A percentile compares a stretch with the other conserved stretches of the same genome.
Conservation (phyloP, 108 stramenopile genomes). For the Parmales sp. region DNA sequence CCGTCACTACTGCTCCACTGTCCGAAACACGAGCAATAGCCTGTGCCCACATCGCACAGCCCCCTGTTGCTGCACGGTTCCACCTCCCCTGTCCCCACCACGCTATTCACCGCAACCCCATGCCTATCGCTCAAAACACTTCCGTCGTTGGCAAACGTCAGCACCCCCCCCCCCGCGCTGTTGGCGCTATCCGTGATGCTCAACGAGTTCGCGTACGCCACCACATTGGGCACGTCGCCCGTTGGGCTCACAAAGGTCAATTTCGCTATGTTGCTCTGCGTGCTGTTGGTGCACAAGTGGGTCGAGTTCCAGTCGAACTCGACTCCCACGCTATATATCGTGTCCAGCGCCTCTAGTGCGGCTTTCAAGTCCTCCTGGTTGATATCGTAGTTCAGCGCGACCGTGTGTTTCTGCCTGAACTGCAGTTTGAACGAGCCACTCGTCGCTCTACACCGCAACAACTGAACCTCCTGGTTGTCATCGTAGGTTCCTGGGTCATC, state of each 20-base stretch:
- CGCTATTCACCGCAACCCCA: background rate
- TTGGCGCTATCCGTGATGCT: background rate
- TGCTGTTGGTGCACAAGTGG: background rate
- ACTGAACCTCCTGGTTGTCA: constrained; percentile 29
- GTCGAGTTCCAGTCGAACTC: too few species aligned
- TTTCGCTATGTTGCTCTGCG: constrained; percentile 13
- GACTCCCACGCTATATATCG: too few species aligned
- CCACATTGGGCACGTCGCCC: constrained; percentile 26
- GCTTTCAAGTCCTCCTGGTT: background rate
- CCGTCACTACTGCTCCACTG: constrained; percentile 38
- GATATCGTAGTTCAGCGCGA: background rate
- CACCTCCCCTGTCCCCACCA: constrained; percentile 24
- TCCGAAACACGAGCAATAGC: constrained; percentile 38
- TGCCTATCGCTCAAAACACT: background rate
- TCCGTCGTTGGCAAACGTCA: constrained; percentile 16
- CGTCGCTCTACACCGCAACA: constrained; percentile 14
- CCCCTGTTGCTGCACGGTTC: constrained; percentile 40
- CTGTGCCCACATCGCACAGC: constrained; percentile 30
- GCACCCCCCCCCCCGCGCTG: background rate
- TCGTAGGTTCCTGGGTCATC: constrained; percentile 38
- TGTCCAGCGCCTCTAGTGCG: background rate
- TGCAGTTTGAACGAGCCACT: background rate
- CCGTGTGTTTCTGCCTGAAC: background rate
- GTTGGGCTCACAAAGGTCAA: constrained; percentile 34
- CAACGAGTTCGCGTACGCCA: constrained; percentile 2